Evolutionary conservation across 805 yeast species (phyloP).

Genomic region (Zygoascus ofunaensis): DNA sequence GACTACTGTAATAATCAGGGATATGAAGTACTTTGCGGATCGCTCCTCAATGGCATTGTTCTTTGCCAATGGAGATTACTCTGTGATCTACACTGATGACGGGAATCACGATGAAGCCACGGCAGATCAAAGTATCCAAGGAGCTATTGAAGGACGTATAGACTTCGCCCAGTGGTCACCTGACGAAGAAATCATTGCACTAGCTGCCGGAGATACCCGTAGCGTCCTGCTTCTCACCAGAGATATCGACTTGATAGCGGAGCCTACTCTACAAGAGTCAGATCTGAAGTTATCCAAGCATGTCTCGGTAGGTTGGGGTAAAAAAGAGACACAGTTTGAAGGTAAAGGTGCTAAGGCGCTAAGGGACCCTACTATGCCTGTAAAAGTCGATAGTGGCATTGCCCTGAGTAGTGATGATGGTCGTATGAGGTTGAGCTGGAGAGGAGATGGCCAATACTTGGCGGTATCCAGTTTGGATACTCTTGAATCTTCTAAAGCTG

Average conservation of each 20-base stretch:
- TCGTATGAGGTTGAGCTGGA: slow-evolving; percentile 63
- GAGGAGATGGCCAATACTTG: slow-evolving; percentile 88
- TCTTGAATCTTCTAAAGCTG: slow-evolving; percentile 30
- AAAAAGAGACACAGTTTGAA: slow-evolving; percentile 88
- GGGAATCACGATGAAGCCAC: too few relatives aligned
- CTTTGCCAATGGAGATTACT: slow-evolving; percentile 60
- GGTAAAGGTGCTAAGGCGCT: slow-evolving; percentile 77
- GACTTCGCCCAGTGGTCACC: slow-evolving; percentile 76
- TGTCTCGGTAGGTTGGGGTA: slow-evolving; percentile 98
- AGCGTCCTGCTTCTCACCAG: slow-evolving; percentile 57
- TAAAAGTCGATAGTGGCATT: slow-evolving; percentile 60
- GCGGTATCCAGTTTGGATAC: slow-evolving; percentile 57
- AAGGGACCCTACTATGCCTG: slow-evolving; percentile 82
- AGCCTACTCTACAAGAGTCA: slow-evolving; percentile 44
- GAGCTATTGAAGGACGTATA: slow-evolving; percentile 71
- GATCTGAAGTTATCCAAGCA: slow-evolving; percentile 71
- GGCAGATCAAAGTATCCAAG: slow-evolving; percentile 64
- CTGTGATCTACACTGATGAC: slow-evolving; percentile 32
- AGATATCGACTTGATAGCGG: slow-evolving; percentile 69
- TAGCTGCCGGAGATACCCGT: slow-evolving; percentile 47
- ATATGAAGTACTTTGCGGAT: slow-evolving; percentile 64
- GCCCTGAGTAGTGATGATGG: slow-evolving; percentile 44
- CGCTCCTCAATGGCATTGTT: slow-evolving; percentile 56
- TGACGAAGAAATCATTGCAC: slow-evolving; percentile 76
- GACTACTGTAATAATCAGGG: slow-evolving; percentile 35